Base-by-base conservation (phyloP, 1,284 basidiomycete genomes). In the Irpex sp. region DNA sequence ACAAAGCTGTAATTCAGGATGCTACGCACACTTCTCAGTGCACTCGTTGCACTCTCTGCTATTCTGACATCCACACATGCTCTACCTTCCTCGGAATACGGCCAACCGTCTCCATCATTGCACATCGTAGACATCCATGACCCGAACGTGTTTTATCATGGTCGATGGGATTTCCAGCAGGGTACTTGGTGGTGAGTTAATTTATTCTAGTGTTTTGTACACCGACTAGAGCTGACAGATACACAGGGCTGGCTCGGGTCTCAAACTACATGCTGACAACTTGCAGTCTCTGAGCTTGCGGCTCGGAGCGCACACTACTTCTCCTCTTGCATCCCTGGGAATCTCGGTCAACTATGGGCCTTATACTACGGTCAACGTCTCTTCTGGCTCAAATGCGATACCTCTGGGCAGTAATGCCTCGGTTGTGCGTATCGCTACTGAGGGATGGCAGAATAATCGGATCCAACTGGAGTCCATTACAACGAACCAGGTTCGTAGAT, bases 361-460 rank as follows among this genome's bases (percentile, higher is more conserved):
- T 1, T 85, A 82, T 65, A 66, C 73, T 53, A 81, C 79, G 0
- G 72, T 82, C 56, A 84, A 86, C 65, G 77, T 82, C 9, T 79
- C 82, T 3, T 72, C 73, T 19, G 84, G 83, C 1, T 57, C 72
- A 2, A 86, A 85, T 66, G 49, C 51, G 4, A 81, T 86, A 39
- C 79, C 56, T 17, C 53, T 61, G 9, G 50, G 57, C 2, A 15
- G 17, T 46, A 49, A 37, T 8, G 60, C 60, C 33, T 63, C 64
- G 15, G 75, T 83, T 5, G 76, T 86, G 1, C 71, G 83, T 15
- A 72, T 86, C 57, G 83, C 84, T 63, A 81, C 79, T 4, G 77
- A 83, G 65, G 83, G 83, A 15, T 86, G 84, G 82, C 82, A 85
- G 71, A 79, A 85, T 66, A 86, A 86, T 69, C 76, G 82, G 5